These are phyloP conservation scores for Penicillium janthinellum DNA, from an alignment of 2,329 filamentous ascomycete genomes.

Conservation along the genomic window DNA sequence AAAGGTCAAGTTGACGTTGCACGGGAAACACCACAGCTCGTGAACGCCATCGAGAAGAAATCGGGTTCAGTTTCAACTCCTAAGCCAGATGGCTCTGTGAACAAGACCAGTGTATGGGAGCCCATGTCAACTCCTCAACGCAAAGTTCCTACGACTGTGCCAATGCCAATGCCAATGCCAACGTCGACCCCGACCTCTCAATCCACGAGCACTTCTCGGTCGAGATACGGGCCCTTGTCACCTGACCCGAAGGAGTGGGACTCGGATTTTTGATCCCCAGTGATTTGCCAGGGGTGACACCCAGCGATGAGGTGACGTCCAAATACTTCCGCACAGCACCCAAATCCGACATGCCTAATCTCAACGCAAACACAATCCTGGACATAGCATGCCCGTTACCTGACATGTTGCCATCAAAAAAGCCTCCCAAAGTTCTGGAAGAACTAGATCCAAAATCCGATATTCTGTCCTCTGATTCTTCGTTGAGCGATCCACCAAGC, in stretches of 20 bases:
- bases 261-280: constrained; percentile 41
- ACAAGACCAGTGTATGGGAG: background rate
- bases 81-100: background rate
- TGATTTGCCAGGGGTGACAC: constrained; percentile 42
- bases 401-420: constrained; percentile 13
- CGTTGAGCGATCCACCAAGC: constrained; percentile 38
- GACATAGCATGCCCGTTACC: background rate
- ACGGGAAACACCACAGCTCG: background rate
- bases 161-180: background rate
- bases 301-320: constrained; percentile 44
- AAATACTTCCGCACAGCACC: constrained; percentile 32
- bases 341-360: background rate
- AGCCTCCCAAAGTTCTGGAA: constrained; percentile 17
- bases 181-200: background rate
- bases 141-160: background rate
- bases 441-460: constrained; percentile 18
- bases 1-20: background rate
- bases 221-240: constrained; percentile 9
- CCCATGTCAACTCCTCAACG: background rate
- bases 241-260: constrained; percentile 22
- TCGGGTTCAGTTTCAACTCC: background rate
- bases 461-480: constrained; percentile 37
- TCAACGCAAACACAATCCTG: background rate
- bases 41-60: background rate
- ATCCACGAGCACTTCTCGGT: background rate